Conservation (phyloP, 2,329 filamentous ascomycete genomes). For the Epichloe glyceriae region DNA sequence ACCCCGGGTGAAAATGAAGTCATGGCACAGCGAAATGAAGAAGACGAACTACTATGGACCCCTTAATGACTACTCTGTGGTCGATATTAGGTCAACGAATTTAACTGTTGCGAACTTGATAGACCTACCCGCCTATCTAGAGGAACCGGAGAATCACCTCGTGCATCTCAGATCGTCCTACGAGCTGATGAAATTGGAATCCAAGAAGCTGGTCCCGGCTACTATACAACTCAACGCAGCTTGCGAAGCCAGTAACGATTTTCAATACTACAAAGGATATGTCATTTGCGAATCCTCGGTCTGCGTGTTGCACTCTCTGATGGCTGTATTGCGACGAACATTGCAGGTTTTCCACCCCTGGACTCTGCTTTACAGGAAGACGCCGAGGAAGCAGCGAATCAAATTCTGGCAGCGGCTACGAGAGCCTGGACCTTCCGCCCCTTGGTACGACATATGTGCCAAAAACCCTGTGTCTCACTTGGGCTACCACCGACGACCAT, state of each 20-base stretch:
- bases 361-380: background rate
- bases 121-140: constrained; percentile 1
- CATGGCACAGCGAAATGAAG: constrained; percentile 1
- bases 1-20: constrained; percentile 1
- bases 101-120: constrained; percentile 4
- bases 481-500: constrained; percentile 4
- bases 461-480: constrained; percentile 3
- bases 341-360: constrained; percentile 2
- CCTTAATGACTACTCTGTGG: constrained; percentile 6
- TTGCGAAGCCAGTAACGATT: background rate
- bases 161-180: constrained; percentile 1
- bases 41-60: constrained; percentile 5
- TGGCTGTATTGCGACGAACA: constrained; percentile 4
- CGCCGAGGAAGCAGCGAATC: background rate
- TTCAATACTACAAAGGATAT: constrained; percentile 4
- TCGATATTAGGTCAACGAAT: constrained; percentile 5
- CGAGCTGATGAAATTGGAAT: constrained; percentile 4
- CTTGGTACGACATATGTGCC: constrained; percentile 4
- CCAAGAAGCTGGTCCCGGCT: constrained; percentile 1
- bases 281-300: constrained; percentile 6
- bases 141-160: constrained; percentile 5
- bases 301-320: constrained; percentile 3
- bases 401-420: constrained; percentile 1
- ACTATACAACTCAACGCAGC: constrained; percentile 1
- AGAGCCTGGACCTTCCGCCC: constrained; percentile 5